Base-by-base conservation (phyloP, 2,329 filamentous ascomycete genomes). In the Alternaria ventricosa region DNA sequence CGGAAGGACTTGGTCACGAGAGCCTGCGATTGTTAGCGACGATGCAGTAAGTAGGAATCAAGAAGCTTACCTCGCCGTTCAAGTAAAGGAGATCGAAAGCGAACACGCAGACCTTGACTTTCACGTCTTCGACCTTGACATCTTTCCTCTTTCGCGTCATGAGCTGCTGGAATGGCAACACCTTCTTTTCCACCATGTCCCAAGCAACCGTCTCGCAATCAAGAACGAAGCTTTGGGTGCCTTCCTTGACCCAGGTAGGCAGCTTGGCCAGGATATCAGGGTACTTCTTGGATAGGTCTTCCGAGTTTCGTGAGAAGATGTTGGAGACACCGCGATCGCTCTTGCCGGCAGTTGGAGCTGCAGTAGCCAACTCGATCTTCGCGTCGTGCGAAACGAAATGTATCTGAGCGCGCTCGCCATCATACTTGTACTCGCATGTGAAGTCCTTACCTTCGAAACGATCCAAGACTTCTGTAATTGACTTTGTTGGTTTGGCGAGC, bases 141-240 rank as follows among this genome's bases (percentile, higher is more conserved):
- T 98, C 95, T 82, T 98, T 99, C 79, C 92, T 91, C 84, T 99
- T 99, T 58, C 96, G 88, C 13, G 96, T 98, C 96, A 98, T 98
- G 47, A 99, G 87, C 78, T 97, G 94, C 80, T 99, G 96, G 84
- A 99, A 99, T 0, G 96, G 96, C 43, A 99, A 81, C 13, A 99
- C 93, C 80, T 97, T 97, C 86, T 97, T 97, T 84, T 96, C 93
- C 2, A 87, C 86, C n/a, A 93, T 87, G 79, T 99, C 96, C 95
- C 96, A 98, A 1, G 92, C 96, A 12, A 98, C 96, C 1, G 95
- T 97, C 83, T 99, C 96, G 78, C 96, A 99, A 78, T 99, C 96
- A n/a, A 99, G 84, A 13, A 99, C 96, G 75, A 99, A 99, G 77
- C 94, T 97, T 81, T 92, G 93, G 11, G 96, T 97, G 28, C 90